Percentiles rank a stretch among this genome's conserved stretches.
These are phyloP conservation scores for Crotalaria pallida DNA, from an alignment of 306 rosid species.

Conservation along the genomic window DNA sequence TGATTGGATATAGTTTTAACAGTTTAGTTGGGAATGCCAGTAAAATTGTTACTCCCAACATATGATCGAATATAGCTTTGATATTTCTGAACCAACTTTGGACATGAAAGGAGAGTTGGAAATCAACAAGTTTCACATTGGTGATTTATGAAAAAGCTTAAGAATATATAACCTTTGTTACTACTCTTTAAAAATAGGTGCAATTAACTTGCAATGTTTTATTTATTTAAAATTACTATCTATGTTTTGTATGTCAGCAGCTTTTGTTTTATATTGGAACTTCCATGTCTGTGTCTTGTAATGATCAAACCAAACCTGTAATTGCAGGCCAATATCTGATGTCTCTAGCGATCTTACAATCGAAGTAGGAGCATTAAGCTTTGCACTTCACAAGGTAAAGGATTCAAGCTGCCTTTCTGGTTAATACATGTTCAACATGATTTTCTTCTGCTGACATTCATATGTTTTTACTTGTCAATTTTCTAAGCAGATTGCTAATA, in stretches of 20 bases:
- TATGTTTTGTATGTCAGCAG: conserved; percentile 33
- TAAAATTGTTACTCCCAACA: no score
- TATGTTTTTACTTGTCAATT: not conserved
- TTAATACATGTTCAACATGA: conserved; percentile 17
- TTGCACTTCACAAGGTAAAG: conserved; percentile 91
- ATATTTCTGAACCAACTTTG: no score
- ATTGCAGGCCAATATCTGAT: conserved; percentile 96
- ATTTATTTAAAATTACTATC: no score
- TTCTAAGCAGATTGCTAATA: not conserved
- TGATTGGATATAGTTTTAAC: no score
- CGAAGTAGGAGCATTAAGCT: conserved; percentile 81
- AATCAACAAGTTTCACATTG: no score
- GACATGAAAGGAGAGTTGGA: no score
- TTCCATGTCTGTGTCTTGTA: conserved; percentile 26
- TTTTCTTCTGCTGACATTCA: not conserved
- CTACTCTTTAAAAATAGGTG: no score
- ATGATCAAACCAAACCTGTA: conserved; percentile 23
- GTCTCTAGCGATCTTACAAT: conserved; percentile 86
- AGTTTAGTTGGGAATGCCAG: no score
- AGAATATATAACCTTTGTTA: no score
- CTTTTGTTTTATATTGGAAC: conserved; percentile 2
- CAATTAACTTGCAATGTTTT: no score
- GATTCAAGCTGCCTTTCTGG: not conserved
- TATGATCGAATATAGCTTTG: no score
- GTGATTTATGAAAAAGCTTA: no score